phyloP scores from a whole-genome alignment of 371 early-diverging fungal genomes.

The Lichtheimia corymbifera region DNA sequence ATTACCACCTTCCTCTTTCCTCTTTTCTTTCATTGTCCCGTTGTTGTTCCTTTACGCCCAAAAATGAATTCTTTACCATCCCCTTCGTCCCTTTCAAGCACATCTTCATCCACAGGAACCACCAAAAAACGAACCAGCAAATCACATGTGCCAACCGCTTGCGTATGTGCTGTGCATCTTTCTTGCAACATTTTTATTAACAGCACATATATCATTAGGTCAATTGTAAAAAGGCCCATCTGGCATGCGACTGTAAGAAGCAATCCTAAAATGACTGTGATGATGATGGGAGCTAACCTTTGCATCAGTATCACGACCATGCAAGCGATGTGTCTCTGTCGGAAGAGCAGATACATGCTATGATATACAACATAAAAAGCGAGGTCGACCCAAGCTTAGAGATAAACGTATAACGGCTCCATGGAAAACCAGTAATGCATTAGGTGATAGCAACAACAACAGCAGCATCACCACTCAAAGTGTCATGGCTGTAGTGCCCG shows the following conservation, averaged over 20 bases:
- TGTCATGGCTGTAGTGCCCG: not conserved
- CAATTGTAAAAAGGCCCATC: constrained; percentile 34
- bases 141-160: constrained; percentile 29
- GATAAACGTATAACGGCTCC: constrained; percentile 35
- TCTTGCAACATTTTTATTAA: not conserved
- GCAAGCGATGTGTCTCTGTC: constrained; percentile 74
- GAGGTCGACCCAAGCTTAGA: constrained; percentile 76
- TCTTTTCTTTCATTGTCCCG: not conserved
- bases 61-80: constrained; percentile 9
- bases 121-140: constrained; percentile 21
- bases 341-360: constrained; percentile 74
- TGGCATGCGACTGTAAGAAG: constrained; percentile 32
- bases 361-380: constrained; percentile 80
- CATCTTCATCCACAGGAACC: constrained; percentile 1
- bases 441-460: not conserved
- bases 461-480: not conserved
- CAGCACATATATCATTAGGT: constrained; percentile 5
- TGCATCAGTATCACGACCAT: constrained; percentile 67
- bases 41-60: not conserved
- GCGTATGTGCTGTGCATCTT: constrained; percentile 20
- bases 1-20: not conserved
- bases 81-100: constrained; percentile 11
- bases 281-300: not conserved
- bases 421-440: not conserved
- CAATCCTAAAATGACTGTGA: not conserved